phyloP scores from a whole-genome alignment of 2,329 filamentous ascomycete genomes.

The Coniella vitis region DNA sequence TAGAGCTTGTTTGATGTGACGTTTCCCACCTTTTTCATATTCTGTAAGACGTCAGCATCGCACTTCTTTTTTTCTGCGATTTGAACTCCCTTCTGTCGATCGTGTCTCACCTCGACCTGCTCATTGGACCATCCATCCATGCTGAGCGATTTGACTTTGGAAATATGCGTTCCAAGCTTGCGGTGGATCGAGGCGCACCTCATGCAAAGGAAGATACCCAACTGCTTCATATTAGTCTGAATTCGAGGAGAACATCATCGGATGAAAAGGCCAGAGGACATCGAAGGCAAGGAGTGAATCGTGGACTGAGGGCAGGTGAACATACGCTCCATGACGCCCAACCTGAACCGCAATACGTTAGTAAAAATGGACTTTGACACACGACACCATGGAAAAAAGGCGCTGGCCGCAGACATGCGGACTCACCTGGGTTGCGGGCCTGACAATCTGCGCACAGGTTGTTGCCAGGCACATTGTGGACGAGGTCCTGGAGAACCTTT shows the following conservation, averaged over 20 bases:
- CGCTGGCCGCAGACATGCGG: conserved; percentile 1
- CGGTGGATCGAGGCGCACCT: conserved; percentile 92
- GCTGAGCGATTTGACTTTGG: conserved; percentile 96
- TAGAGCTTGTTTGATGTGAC: conserved; percentile 76
- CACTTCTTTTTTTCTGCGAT: not conserved
- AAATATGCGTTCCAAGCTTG: conserved; percentile 94
- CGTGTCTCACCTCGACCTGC: conserved; percentile 76
- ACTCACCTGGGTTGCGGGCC: conserved; percentile 81
- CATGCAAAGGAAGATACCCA: conserved; percentile 96
- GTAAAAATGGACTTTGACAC: not conserved
- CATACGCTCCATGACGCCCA: conserved; percentile 97
- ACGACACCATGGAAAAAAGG: conserved; percentile 25
- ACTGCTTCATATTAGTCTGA: conserved; percentile 38
- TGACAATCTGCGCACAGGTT: conserved; percentile 90
- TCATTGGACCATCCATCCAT: conserved; percentile 98
- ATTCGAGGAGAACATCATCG: not conserved
- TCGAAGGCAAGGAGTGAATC: conserved; percentile 12
- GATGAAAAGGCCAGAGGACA: not conserved
- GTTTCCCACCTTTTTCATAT: conserved; percentile 92
- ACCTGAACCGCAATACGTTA: conserved; percentile 41
- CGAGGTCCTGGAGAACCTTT: conserved; percentile 80
- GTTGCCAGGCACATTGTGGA: conserved; percentile 78
- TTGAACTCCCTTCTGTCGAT: not conserved
- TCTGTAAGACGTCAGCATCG: conserved; percentile 42
- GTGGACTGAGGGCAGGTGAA: conserved; percentile 20